Evolutionary conservation across 1,284 basidiomycete species (phyloP), one percentile per base, ranked within the genome.

Genomic region (Malassezia equina): DNA sequence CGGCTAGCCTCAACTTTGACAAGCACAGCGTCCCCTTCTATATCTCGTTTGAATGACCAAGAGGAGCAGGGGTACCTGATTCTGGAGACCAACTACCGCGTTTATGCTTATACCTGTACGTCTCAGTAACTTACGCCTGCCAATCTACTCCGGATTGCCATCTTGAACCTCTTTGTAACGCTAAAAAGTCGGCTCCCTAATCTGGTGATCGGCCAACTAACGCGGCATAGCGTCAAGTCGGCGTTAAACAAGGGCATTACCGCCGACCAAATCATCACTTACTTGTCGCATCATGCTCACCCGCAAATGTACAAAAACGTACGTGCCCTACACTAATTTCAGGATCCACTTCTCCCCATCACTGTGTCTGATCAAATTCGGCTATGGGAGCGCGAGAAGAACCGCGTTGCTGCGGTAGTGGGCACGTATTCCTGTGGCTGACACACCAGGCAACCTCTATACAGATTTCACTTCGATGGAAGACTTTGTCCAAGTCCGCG

Each of bases 331-430:
- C 13, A 19, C 46, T 54, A 15, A 50, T 25, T 17, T 3, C 67
- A 90, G 85, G 88, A 88, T 69, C 89, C 90, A 5, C 79, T 94
- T 5, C 79, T 95, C 13, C 90, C 90, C 25, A 88, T 93, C 33
- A 95, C 93, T 0, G 91, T 96, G 0, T 90, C 95, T 66, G 94
- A 99, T 77, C 94, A 98, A 77, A 88, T 99, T 62, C 84, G 94
- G 49, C 79, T 98, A 15, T 99, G 94, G 93, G 93, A 99, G 76
- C 80, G 91, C 49, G 94, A 98, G 78, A 85, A 87, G 76, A 91
- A 96, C 75, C 82, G 94, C 47, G 79, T 98, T 2, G 84, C 59
- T 32, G 58, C 64, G 34, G 60, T 62, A 9, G 15, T 55, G 12
- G 90, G 67, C 39, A 51, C 52, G 55, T 44, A 2, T 15, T 88